Percentiles rank a stretch among this genome's conserved stretches.
Conservation (phyloP, 2,329 filamentous ascomycete genomes). For the Arthrobotrys iridis region DNA sequence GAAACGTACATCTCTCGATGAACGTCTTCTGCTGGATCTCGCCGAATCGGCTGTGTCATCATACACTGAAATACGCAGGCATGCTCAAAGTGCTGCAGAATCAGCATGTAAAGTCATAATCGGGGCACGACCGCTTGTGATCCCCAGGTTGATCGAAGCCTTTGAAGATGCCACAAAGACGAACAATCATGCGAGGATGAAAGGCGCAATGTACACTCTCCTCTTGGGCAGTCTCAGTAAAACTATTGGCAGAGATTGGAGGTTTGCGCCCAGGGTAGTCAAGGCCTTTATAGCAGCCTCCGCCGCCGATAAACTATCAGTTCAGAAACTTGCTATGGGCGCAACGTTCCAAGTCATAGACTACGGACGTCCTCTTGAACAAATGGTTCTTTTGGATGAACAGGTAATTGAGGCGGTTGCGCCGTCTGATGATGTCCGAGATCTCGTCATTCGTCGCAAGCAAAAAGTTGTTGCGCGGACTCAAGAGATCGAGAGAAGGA, state of each 20-base stretch:
- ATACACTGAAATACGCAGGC: constrained; percentile 94
- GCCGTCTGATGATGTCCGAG: constrained; percentile 72
- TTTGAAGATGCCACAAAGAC: constrained; percentile 80
- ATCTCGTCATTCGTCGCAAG: constrained; percentile 79
- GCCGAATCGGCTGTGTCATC: constrained; percentile 88
- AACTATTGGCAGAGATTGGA: constrained; percentile 90
- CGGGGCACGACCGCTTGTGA: constrained; percentile 85
- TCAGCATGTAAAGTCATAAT: constrained; percentile 91
- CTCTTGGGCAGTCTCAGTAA: constrained; percentile 88
- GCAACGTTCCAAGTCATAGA: constrained; percentile 88
- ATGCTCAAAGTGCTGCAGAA: constrained; percentile 90
- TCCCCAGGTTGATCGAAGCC: constrained; percentile 82
- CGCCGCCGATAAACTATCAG: constrained; percentile 89
- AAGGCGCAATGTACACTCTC: constrained; percentile 90
- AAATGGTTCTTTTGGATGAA: constrained; percentile 82
- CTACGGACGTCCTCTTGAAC: constrained; percentile 87
- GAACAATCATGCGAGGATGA: constrained; percentile 89
- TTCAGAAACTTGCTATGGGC: constrained; percentile 85
- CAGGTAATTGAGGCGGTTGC: constrained; percentile 76
- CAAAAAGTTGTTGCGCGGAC: constrained; percentile 61
- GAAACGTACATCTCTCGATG: constrained; percentile 89
- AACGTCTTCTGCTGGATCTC: constrained; percentile 82
- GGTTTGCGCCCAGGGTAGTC: constrained; percentile 89
- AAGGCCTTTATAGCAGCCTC: constrained; percentile 89
- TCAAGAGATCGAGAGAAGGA: constrained; percentile 77